A percentile compares a stretch with the other conserved stretches of the same genome.
phyloP scores from a whole-genome alignment of 2,329 filamentous ascomycete genomes.

The Venturia nashicola region DNA sequence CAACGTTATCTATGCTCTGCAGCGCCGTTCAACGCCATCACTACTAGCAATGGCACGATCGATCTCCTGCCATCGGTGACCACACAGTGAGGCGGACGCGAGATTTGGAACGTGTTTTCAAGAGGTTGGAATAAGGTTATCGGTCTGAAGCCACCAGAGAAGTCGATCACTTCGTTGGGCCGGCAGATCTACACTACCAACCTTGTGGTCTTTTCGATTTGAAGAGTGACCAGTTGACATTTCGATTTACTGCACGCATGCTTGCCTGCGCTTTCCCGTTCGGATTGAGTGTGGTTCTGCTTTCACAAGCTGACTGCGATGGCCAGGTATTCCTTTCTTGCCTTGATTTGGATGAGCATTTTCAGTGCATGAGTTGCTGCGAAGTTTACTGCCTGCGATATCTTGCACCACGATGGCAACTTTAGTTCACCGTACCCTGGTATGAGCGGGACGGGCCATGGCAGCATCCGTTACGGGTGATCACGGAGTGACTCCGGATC shows the following conservation, averaged over 20 bases:
- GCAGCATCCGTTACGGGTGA: background rate
- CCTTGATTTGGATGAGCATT: background rate
- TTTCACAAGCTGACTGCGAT: background rate
- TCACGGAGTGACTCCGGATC: background rate
- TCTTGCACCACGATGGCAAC: background rate
- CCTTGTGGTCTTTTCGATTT: background rate
- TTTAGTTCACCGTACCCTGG: background rate
- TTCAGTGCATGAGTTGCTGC: background rate
- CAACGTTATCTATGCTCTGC: background rate
- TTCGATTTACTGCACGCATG: background rate
- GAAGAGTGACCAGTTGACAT: background rate
- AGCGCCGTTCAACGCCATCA: background rate
- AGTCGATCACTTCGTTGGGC: background rate
- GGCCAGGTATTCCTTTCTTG: background rate
- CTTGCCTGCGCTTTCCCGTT: background rate
- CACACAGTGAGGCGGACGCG: background rate
- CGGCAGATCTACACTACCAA: background rate
- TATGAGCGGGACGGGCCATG: background rate
- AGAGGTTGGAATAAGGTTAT: background rate
- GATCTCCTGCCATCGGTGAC: background rate
- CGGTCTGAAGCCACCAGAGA: background rate
- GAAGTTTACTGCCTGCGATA: background rate
- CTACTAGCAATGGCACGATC: background rate
- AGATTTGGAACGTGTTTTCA: background rate
- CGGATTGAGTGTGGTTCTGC: background rate